Evolutionary conservation across 192 early-diverging fungal genomes (phyloP), one percentile per base, ranked within the genome.

Genomic region (Chytriomyces sp.): DNA sequence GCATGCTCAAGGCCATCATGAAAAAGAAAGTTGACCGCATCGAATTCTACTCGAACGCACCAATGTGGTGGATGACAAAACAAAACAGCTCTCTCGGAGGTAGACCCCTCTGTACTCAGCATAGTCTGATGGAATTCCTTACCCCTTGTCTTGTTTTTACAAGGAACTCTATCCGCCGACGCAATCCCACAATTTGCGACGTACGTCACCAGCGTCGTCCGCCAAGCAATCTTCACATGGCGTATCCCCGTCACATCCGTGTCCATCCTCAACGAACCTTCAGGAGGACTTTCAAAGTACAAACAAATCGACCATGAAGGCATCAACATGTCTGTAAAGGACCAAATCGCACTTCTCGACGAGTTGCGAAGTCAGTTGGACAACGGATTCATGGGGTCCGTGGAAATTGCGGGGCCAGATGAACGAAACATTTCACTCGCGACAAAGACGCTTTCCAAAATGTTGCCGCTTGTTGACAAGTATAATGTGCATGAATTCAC

Each of bases 61-160:
- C 79, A 24, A 69, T 77, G 74, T 80, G 79, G 79, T 80, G 75
- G 76, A 80, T 80, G 79, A 80, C 79, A 1, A 20, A 13, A n/a
- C 45, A 80, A 44, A 77, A 77, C 28, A 67, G 53, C 28, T 45
- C 49, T 61, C 47, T 63, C 8, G 79, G 79, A 23, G 79, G 76
- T 24, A 57, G 53, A 57, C 53, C 3, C 13, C 53, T n/a, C 4
- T 4, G 35, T 35, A 35, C 35, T 1, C 35, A 4, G 35, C 35
- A 35, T 35, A 35, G 35, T 35, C 35, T 35, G 35, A 35, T 35
- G 4, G 3, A 4, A 35, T 4, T 35, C 2, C 35, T 35, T 3
- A 35, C 35, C 35, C 35, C 35, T 35, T 35, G 35, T 35, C 35
- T 35, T 4, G 35, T 4, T 35, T 4, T 35, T 20, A 57, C 20